phyloP scores from a whole-genome alignment of 2,329 filamentous ascomycete genomes.

The Calcarisporium arbuscula region DNA sequence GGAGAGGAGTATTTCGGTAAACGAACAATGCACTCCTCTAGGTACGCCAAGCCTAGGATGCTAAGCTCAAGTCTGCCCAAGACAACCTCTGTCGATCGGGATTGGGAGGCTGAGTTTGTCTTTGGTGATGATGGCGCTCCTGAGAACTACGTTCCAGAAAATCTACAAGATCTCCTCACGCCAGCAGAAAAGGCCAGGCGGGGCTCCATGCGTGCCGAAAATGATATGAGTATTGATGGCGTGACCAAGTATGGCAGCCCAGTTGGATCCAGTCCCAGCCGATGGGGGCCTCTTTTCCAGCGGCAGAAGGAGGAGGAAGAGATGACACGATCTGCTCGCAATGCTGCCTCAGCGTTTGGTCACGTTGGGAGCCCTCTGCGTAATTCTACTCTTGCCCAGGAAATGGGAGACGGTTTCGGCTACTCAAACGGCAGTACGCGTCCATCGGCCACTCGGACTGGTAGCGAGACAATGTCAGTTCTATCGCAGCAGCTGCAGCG shows the following conservation, averaged over 20 bases:
- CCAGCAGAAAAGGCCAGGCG: constrained; percentile 61
- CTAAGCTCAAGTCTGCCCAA: constrained; percentile 63
- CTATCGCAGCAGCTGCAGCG: constrained; percentile 58
- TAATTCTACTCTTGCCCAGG: constrained; percentile 54
- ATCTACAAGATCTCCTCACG: constrained; percentile 59
- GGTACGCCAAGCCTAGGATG: constrained; percentile 61
- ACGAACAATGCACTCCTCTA: constrained; percentile 64
- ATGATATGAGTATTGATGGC: constrained; percentile 28
- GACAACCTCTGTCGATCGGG: constrained; percentile 55
- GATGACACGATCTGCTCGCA: constrained; percentile 27
- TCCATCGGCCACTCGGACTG: constrained; percentile 32
- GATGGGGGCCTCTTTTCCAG: constrained; percentile 56
- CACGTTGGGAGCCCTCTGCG: constrained; percentile 61
- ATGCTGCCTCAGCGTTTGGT: constrained; percentile 50
- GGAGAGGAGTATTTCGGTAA: constrained; percentile 60
- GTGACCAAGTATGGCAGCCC: constrained; percentile 57
- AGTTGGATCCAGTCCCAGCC: constrained; percentile 51
- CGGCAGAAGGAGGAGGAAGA: constrained; percentile 55
- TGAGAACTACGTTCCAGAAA: constrained; percentile 64
- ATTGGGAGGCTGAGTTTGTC: constrained; percentile 63
- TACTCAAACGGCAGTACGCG: constrained; percentile 31
- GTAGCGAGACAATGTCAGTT: constrained; percentile 49
- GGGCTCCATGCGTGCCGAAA: constrained; percentile 50
- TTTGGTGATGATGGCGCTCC: constrained; percentile 62
- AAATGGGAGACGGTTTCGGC: constrained; percentile 33